Conservation (phyloP, 306 rosid species). For the Morella rubra region DNA sequence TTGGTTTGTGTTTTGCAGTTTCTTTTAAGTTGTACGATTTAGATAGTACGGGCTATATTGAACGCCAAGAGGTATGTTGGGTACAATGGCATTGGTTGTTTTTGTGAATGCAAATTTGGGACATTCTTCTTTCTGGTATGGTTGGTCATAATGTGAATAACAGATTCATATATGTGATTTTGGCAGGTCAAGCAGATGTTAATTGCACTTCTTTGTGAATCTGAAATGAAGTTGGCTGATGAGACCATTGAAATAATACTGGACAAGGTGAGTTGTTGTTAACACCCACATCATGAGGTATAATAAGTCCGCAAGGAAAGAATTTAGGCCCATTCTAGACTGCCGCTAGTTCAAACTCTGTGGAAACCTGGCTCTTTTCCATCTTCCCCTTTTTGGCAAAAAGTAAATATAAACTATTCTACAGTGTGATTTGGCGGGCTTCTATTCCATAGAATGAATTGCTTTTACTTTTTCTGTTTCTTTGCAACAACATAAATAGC, state of each 20-base stretch:
- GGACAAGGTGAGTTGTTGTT: slow-evolving; percentile 54
- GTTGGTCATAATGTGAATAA: not conserved
- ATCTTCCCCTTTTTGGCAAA: too few relatives aligned
- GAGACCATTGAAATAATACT: slow-evolving; percentile 76
- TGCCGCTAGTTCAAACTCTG: not conserved
- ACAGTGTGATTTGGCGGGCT: too few relatives aligned
- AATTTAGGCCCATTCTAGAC: not conserved
- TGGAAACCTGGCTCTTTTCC: not conserved
- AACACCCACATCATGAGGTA: not conserved
- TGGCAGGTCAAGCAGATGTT: slow-evolving; percentile 87
- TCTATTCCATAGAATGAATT: not conserved
- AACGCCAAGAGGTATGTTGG: slow-evolving; percentile 70
- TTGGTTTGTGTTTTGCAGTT: slow-evolving; percentile 47
- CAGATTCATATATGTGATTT: not conserved
- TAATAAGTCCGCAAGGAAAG: not conserved
- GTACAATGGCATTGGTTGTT: not conserved
- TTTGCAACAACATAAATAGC: not conserved
- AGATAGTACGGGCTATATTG: slow-evolving; percentile 73
- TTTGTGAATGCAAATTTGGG: not conserved
- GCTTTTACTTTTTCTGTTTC: not conserved
- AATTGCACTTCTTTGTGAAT: slow-evolving; percentile 80
- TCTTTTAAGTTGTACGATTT: slow-evolving; percentile 83
- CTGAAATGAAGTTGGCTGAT: slow-evolving; percentile 76
- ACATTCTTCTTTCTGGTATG: not conserved
- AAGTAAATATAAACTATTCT: too few relatives aligned